A percentile compares a stretch with the other conserved stretches of the same genome.
phyloP scores from a whole-genome alignment of 176 grass and related monocot species.

The Paspalum vaginatum region DNA sequence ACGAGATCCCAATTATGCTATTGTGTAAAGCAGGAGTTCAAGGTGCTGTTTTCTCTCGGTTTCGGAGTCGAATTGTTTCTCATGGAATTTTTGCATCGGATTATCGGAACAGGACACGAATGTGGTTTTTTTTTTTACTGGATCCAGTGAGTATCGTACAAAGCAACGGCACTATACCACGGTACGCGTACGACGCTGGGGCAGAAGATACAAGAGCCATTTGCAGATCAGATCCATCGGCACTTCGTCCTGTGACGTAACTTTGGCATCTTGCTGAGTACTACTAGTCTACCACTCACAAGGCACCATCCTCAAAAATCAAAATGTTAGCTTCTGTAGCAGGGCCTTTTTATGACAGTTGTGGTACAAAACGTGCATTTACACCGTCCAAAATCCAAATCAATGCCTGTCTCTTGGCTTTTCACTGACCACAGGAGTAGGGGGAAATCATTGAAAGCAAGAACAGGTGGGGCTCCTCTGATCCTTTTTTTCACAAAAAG shows the following conservation, averaged over 20 bases:
- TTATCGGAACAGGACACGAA: neutral
- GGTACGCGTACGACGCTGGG: neutral
- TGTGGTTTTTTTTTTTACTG: no score
- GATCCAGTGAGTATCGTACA: neutral
- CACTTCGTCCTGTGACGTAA: neutral
- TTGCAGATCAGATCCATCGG: neutral
- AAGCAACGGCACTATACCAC: neutral
- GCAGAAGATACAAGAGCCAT: constrained; percentile 1
- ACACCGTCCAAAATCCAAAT: constrained; percentile 28
- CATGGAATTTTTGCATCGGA: neutral
- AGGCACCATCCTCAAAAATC: no score
- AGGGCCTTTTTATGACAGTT: neutral
- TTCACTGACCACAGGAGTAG: neutral
- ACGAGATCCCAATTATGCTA: no score
- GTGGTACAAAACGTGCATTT: constrained; percentile 26
- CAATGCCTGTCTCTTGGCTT: constrained; percentile 42
- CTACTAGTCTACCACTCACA: no score
- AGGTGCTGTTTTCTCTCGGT: no score
- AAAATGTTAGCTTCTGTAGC: no score
- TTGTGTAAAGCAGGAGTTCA: no score
- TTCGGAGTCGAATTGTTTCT: neutral
- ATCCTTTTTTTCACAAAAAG: neutral
- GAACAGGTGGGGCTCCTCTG: constrained; percentile 31
- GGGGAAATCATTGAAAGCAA: neutral
- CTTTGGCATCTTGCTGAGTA: constrained; percentile 10